Evolutionary conservation across 2,329 filamentous ascomycete species (phyloP), one percentile per base, ranked within the genome.

Genomic region (Amesomyces nigricolor): DNA sequence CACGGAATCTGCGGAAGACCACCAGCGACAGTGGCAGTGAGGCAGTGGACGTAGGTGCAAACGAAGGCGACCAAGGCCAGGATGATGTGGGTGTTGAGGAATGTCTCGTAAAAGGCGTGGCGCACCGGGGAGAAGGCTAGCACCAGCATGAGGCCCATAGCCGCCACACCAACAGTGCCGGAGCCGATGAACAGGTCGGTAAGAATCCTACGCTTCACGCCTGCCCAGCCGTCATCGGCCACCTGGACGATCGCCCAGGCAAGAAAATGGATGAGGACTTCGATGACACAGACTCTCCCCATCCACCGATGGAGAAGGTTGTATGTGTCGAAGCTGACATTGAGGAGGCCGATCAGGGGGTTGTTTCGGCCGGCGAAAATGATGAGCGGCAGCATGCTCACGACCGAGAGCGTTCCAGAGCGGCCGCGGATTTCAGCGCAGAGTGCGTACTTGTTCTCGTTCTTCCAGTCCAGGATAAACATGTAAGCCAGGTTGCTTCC

Each of bases 21-120:
- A 53, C 89, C 83, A 13, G 81, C 71, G 32, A 90, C 74, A 4
- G 76, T 71, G 29, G 89, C 81, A 9, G 88, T 75, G 44, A 82
- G 77, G 64, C 89, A 83, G 74, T 97, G 94, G 38, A 91, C 75
- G 80, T 86, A 94, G 8, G 91, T 84, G 65, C 85, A 86, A 54
- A 81, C 76, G 49, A 96, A 80, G 47, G 78, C 75, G 52, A 89
- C 67, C 37, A 86, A 70, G 39, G 86, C 90, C 49, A 95, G 74
- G 38, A 88, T 70, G 63, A 95, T 91, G 73, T 97, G 94, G 30
- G 87, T 72, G 68, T 88, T 89, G 64, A 97, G 80, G 74, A 99
- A 99, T 1, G 90, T 95, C 74, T 99, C 94, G 74, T 99, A 99
- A 69, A 96, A 96, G 39, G 91, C 91, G 71, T 96, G 92, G 58